Evolutionary conservation across 2,329 filamentous ascomycete species (phyloP).

Genomic region (Colletotrichum musicola): DNA sequence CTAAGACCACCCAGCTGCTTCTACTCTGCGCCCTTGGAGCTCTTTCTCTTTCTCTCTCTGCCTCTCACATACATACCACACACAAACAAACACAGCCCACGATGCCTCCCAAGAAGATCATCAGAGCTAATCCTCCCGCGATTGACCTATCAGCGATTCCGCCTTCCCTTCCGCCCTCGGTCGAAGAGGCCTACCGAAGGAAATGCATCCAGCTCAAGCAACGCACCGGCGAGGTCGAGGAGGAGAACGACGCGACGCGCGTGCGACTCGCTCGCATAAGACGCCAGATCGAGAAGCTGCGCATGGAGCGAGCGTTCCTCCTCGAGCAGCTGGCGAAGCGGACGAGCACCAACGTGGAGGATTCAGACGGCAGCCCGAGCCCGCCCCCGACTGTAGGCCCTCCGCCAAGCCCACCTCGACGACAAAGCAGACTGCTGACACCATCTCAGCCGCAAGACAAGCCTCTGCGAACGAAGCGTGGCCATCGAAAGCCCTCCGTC

Average conservation of each 20-base stretch:
- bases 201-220: conserved; percentile 97
- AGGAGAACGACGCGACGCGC: conserved; percentile 87
- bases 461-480: conserved; percentile 79
- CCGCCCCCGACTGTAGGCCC: conserved; percentile 80
- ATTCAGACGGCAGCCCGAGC: conserved; percentile 83
- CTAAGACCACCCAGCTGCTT: too few relatives aligned
- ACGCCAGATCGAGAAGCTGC: conserved; percentile 90
- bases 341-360: conserved; percentile 80
- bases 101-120: conserved; percentile 53
- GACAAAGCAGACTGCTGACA: conserved; percentile 40
- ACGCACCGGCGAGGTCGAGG: conserved; percentile 90
- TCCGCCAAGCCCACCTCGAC: conserved; percentile 38
- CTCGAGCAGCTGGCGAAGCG: conserved; percentile 80
- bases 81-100: conserved; percentile 15
- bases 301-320: conserved; percentile 84
- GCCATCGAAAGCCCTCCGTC: conserved; percentile 72
- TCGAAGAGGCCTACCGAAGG: conserved; percentile 94
- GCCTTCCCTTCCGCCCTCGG: conserved; percentile 82
- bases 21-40: neutral
- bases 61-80: neutral
- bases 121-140: conserved; percentile 51
- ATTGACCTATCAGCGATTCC: conserved; percentile 61
- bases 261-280: conserved; percentile 83
- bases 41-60: neutral
- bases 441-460: conserved; percentile 78